A percentile compares a stretch with the other conserved stretches of the same genome.
phyloP scores from a whole-genome alignment of 768 basidiomycete species.

The Pleurotus ostreatus region DNA sequence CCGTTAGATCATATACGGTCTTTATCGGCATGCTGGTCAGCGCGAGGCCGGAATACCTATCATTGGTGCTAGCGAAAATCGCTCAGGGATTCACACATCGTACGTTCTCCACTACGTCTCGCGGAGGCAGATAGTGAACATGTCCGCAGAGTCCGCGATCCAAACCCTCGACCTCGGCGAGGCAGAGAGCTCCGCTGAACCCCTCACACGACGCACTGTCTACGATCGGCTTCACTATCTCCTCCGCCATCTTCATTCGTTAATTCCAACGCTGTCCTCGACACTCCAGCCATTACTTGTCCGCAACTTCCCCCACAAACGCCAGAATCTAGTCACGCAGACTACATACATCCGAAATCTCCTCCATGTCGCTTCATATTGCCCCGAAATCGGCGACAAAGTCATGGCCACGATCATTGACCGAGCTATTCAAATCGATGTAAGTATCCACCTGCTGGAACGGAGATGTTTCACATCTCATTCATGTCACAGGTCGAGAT shows the following conservation, averaged over 20 bases:
- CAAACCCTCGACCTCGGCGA: slow-evolving; percentile 54
- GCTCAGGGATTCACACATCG: slow-evolving; percentile 88
- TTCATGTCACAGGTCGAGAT: slow-evolving; percentile 74
- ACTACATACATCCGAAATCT: slow-evolving; percentile 90
- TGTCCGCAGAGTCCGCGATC: slow-evolving; percentile 60
- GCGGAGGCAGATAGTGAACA: slow-evolving; percentile 3
- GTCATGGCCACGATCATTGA: slow-evolving; percentile 87
- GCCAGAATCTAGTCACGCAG: slow-evolving; percentile 75
- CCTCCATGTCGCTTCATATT: slow-evolving; percentile 79
- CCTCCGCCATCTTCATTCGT: slow-evolving; percentile 78
- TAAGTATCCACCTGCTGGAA: slow-evolving; percentile 32
- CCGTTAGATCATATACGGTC: slow-evolving; percentile 84
- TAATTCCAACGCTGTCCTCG: slow-evolving; percentile 89
- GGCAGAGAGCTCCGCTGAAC: slow-evolving; percentile 61
- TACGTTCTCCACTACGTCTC: slow-evolving; percentile 35
- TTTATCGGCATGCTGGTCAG: slow-evolving; percentile 91
- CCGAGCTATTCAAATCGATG: slow-evolving; percentile 94
- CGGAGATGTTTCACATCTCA: too few relatives aligned
- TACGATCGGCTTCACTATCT: slow-evolving; percentile 87
- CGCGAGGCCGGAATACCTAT: slow-evolving; percentile 88
- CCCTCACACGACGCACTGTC: slow-evolving; percentile 76
- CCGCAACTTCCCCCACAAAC: slow-evolving; percentile 89
- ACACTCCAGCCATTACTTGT: slow-evolving; percentile 83
- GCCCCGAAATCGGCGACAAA: slow-evolving; percentile 80
- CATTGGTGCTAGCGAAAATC: slow-evolving; percentile 75